Evolutionary conservation across 805 yeast species (phyloP).

Genomic region (Candida golubevii): DNA sequence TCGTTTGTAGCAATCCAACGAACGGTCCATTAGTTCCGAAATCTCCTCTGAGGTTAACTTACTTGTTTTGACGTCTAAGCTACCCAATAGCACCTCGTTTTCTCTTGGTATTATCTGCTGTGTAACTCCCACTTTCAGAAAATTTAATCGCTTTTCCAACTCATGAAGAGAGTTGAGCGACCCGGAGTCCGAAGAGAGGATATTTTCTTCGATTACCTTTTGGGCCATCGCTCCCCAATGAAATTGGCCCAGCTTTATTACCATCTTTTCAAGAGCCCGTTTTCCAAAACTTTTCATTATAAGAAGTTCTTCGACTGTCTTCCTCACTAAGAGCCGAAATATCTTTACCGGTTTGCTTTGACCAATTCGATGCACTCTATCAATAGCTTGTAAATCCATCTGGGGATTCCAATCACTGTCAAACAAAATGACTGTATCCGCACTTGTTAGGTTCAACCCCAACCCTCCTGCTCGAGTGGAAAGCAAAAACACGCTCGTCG

Average conservation of each 20-base stretch:
- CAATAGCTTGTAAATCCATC: constrained; percentile 94
- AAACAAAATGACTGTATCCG: constrained; percentile 85
- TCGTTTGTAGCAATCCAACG: constrained; percentile 37
- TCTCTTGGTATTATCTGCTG: not conserved
- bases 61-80: not conserved
- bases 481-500: constrained; percentile 55
- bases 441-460: constrained; percentile 80
- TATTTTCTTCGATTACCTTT: constrained; percentile 22
- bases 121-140: constrained; percentile 12
- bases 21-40: constrained; percentile 47
- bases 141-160: constrained; percentile 8
- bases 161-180: constrained; percentile 4
- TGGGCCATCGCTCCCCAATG: constrained; percentile 19
- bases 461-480: constrained; percentile 95
- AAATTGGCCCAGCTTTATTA: constrained; percentile 42
- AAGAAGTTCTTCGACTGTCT: constrained; percentile 81
- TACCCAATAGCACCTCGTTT: constrained; percentile 8
- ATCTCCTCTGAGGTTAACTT: constrained; percentile 40
- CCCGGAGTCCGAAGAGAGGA: constrained; percentile 10
- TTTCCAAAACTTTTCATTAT: constrained; percentile 77
- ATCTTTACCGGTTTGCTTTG: constrained; percentile 80
- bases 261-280: constrained; percentile 70
- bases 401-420: constrained; percentile 99
- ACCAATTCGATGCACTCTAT: constrained; percentile 90
- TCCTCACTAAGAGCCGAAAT: constrained; percentile 68